Conservation (phyloP, 1,139 yeast genomes). For the Casaregolazyma suthepensis region DNA sequence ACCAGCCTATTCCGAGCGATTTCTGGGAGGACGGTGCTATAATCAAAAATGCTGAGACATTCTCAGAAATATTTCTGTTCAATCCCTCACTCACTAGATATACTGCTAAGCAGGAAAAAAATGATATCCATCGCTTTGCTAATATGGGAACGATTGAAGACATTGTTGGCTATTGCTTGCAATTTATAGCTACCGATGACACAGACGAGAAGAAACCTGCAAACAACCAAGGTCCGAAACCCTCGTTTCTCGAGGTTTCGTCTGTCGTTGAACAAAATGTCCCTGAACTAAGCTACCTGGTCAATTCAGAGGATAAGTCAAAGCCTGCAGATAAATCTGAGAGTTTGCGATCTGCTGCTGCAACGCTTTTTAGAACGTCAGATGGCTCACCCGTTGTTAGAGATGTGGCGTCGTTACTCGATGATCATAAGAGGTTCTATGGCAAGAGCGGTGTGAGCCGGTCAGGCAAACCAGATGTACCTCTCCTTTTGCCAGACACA, state of each 20-base stretch:
- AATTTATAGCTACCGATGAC: neutral
- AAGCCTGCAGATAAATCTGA: neutral
- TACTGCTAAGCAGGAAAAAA: conserved; percentile 38
- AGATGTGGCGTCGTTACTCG: conserved; percentile 16
- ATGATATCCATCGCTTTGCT: conserved; percentile 2
- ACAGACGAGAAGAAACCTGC: neutral
- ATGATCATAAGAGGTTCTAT: conserved; percentile 20
- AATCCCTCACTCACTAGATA: conserved; percentile 45
- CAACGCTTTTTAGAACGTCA: neutral
- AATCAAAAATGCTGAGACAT: conserved; percentile 24
- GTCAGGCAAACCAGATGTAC: conserved; percentile 5
- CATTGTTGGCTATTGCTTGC: conserved; percentile 32
- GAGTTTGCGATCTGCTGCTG: neutral
- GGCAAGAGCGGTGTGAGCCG: conserved; percentile 8
- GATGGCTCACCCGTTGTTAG: conserved; percentile 15
- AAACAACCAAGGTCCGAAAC: neutral
- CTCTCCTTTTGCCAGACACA: conserved; percentile 16
- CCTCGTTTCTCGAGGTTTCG: neutral
- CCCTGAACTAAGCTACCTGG: neutral
- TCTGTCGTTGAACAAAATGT: neutral
- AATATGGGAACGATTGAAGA: conserved; percentile 30
- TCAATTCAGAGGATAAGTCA: neutral
- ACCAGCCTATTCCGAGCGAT: conserved; percentile 21
- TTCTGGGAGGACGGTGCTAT: conserved; percentile 34
- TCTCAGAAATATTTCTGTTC: conserved; percentile 35